Percentiles rank a stretch among this genome's conserved stretches.
Conservation (phyloP, 805 yeast species). For the Yueomyces sinensis region DNA sequence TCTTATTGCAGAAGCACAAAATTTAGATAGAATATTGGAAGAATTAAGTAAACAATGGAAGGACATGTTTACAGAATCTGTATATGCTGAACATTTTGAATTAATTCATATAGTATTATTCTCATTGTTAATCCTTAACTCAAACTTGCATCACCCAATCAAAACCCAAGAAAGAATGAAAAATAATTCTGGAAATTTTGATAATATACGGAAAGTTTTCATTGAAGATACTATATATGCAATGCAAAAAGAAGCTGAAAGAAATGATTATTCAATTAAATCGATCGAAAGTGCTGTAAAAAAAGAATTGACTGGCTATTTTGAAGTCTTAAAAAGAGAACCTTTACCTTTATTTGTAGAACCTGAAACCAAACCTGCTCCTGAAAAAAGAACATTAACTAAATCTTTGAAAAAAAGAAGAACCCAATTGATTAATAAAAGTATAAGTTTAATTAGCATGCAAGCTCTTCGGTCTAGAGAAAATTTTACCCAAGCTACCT, state of each 20-base stretch:
- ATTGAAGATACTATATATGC: constrained; percentile 39
- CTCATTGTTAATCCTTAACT: constrained; percentile 58
- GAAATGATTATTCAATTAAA: constrained; percentile 4
- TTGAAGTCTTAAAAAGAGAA: too few relatives aligned
- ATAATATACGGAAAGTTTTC: constrained; percentile 26
- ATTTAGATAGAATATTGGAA: constrained; percentile 60
- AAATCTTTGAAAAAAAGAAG: too few relatives aligned
- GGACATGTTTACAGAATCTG: constrained; percentile 29
- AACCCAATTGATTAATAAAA: too few relatives aligned
- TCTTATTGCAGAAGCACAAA: constrained; percentile 73
- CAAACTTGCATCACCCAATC: constrained; percentile 49
- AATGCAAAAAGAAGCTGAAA: constrained; percentile 19
- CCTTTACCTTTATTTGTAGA: too few relatives aligned
- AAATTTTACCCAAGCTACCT: too few relatives aligned
- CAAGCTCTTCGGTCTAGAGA: too few relatives aligned
- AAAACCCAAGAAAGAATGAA: constrained; percentile 18
- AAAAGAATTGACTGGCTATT: too few relatives aligned
- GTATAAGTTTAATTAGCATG: too few relatives aligned
- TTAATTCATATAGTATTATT: constrained; percentile 63
- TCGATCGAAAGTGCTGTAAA: constrained; percentile 4
- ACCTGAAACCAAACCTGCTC: too few relatives aligned
- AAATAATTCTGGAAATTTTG: constrained; percentile 25
- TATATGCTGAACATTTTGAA: constrained; percentile 34
- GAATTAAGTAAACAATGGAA: constrained; percentile 56
- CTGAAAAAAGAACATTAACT: too few relatives aligned